Conservation (phyloP, 2,329 filamentous ascomycete genomes). For the Ophiosphaerella narmari region DNA sequence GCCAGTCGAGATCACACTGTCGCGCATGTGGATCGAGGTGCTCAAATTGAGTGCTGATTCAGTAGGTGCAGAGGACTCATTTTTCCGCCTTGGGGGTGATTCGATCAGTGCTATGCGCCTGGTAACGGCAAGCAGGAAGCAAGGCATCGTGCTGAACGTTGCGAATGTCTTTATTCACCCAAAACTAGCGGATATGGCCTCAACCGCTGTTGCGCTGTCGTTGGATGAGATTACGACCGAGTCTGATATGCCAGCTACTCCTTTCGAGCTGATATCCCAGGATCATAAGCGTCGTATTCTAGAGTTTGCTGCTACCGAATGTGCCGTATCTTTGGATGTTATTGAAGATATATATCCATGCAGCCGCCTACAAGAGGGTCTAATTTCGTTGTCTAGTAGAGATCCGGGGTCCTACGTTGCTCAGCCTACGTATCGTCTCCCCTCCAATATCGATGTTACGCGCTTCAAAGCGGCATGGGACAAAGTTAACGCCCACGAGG, state of each 20-base stretch:
- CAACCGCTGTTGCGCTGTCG: conserved; percentile 23
- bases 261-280: conserved; percentile 32
- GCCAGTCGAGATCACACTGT: conserved; percentile 23
- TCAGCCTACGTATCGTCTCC: conserved; percentile 48
- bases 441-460: conserved; percentile 28
- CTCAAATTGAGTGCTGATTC: conserved; percentile 45
- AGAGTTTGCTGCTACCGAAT: conserved; percentile 35
- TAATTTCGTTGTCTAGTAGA: conserved; percentile 37
- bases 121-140: conserved; percentile 47
- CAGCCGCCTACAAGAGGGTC: conserved; percentile 38
- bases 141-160: conserved; percentile 49
- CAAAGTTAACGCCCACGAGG: conserved; percentile 47
- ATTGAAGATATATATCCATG: conserved; percentile 41
- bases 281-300: conserved; percentile 21
- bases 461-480: conserved; percentile 55
- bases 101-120: conserved; percentile 54
- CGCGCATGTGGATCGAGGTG: conserved; percentile 46
- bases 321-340: conserved; percentile 24
- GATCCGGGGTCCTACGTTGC: conserved; percentile 41
- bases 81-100: conserved; percentile 54
- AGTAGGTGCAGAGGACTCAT: conserved; percentile 51
- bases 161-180: conserved; percentile 53
- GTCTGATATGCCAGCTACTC: conserved; percentile 16
- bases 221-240: conserved; percentile 21
- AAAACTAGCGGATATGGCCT: conserved; percentile 50